A percentile compares a stretch with the other conserved stretches of the same genome.
Evolutionary conservation across 495 filamentous ascomycete species (phyloP).

Genomic region (Glonium stellatum): DNA sequence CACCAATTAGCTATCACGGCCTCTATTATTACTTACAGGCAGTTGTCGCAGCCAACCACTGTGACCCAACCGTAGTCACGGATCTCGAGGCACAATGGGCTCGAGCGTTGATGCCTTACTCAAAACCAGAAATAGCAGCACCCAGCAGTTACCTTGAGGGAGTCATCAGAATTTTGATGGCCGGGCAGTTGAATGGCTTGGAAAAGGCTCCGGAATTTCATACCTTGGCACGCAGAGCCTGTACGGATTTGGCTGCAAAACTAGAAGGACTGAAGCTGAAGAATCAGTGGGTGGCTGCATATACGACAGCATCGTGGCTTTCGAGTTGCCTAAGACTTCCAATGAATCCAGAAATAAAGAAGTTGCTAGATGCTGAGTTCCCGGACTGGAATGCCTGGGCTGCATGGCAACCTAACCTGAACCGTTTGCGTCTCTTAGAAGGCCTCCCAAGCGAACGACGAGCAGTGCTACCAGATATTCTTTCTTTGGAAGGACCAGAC

Average conservation of each 20-base stretch:
- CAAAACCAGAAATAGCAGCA: conserved; percentile 10
- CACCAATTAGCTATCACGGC: conserved; percentile 17
- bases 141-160: conserved; percentile 17
- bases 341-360: conserved; percentile 9
- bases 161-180: conserved; percentile 1
- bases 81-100: conserved; percentile 25
- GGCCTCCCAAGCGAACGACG: conserved; percentile 4
- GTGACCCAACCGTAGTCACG: conserved; percentile 6
- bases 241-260: conserved; percentile 13
- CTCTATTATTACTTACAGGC: conserved; percentile 19
- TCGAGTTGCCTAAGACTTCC: conserved; percentile 4
- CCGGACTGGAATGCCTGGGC: conserved; percentile 22
- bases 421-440: conserved; percentile 7
- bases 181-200: conserved; percentile 8
- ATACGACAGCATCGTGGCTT: conserved; percentile 12
- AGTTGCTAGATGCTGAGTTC: conserved; percentile 16
- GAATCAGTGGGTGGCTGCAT: conserved; percentile 14
- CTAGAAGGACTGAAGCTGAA: conserved; percentile 20
- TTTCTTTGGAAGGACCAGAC: conserved; percentile 25
- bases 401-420: conserved; percentile 18
- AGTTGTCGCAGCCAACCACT: conserved; percentile 19
- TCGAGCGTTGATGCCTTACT: conserved; percentile 11
- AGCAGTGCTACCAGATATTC: conserved; percentile 14
- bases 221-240: conserved; percentile 7
- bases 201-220: conserved; percentile 16